Evolutionary conservation across 164 flowering plant genomes (phyloP).

Genomic region (Dillenia suffruticosa): DNA sequence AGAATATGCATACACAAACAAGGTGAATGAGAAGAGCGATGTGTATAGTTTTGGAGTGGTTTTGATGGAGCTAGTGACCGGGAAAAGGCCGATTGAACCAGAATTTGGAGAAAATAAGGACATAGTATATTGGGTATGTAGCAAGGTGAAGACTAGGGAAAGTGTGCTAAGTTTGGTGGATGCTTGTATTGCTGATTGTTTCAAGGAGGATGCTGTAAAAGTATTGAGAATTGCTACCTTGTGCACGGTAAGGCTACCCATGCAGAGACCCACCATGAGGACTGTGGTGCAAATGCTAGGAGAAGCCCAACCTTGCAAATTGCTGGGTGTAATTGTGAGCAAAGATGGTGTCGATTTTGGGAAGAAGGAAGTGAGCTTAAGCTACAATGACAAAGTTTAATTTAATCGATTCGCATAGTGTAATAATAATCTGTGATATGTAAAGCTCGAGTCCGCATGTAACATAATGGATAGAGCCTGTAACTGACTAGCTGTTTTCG

Average conservation of each 20-base stretch:
- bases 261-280: conserved; percentile 44
- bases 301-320: conserved; percentile 34
- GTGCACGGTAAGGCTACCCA: conserved; percentile 40
- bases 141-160: conserved; percentile 31
- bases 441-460: no score
- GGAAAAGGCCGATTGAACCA: conserved; percentile 55
- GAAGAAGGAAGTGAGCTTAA: no score
- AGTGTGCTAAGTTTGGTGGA: conserved; percentile 39
- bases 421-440: not conserved
- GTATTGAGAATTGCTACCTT: conserved; percentile 42
- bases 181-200: conserved; percentile 21
- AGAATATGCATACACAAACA: conserved; percentile 62
- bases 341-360: conserved; percentile 13
- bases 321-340: conserved; percentile 23
- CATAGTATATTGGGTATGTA: conserved; percentile 47
- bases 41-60: conserved; percentile 72
- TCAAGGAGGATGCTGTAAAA: conserved; percentile 40
- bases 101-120: conserved; percentile 53
- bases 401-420: no score
- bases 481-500: no score
- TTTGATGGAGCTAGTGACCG: conserved; percentile 64
- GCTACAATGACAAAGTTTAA: no score
- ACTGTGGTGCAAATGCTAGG: conserved; percentile 52
- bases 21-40: conserved; percentile 67
- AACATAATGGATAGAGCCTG: no score